Base-by-base conservation (phyloP, 176 grass and related monocot species). In the Tuctoria greenei region DNA sequence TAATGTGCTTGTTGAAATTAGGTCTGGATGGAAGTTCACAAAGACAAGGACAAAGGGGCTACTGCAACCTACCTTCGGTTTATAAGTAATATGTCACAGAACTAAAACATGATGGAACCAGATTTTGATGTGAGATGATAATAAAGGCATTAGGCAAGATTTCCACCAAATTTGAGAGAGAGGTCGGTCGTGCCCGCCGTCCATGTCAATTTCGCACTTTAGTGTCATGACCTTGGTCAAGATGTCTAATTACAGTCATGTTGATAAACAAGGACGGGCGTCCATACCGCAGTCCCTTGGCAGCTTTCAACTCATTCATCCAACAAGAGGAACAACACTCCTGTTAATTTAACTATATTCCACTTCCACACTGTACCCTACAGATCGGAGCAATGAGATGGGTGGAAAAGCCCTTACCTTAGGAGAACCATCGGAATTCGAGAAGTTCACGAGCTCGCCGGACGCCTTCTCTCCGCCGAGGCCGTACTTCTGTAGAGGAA, bases 381-480 rank as follows among this genome's bases (percentile, higher is more conserved):
- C 18, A n/a, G 63, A 81, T 27, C 7, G 36, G 64, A 69, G 43
- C 69, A 16, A 74, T 50, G 9, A 46, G 44, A 76, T n/a, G 34
- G 13, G 10, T 8, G 73, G 64, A 79, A 82, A 63, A 14, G 55
- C 40, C 61, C 72, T 47, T 39, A 88, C 93, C 72, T 90, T 82
- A 66, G 87, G 87, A 51, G 82, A 79, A 40, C 85, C 90, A 82
- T 8, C 54, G 14, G 76, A 72, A 79, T 93, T 80, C 21, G 87
- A 28, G 79, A 97, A 93, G 58, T 81, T 86, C 15, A 97, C 52
- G 61, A 97, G 58, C 72, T 93, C 90, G 64, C 64, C 88, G 2
- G 77, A 80, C 10, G 88, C 90, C 73, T 86, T 82, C 44, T 68
- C 67, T 37, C 63, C 59, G 12, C 20, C 26, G 38, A 85, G 74